phyloP scores from a whole-genome alignment of 495 filamentous ascomycete genomes.

The Filosporella fistucella region DNA sequence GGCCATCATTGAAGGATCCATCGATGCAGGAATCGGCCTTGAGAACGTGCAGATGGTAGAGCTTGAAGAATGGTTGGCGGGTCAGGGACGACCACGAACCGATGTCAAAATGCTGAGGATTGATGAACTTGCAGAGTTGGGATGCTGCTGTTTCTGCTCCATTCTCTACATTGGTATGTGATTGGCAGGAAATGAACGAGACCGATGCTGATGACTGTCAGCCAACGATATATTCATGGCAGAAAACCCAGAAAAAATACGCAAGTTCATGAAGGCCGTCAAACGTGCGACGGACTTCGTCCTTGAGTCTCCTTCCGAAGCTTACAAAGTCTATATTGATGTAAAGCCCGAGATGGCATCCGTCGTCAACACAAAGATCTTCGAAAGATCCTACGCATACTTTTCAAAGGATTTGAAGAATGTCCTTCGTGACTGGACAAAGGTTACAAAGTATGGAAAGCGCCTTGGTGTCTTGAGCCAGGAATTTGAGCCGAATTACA shows the following conservation, averaged over 20 bases:
- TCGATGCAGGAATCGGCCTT: constrained; percentile 66
- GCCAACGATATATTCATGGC: constrained; percentile 60
- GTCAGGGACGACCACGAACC: constrained; percentile 51
- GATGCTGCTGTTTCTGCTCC: constrained; percentile 73
- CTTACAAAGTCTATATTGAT: constrained; percentile 61
- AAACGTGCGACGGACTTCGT: constrained; percentile 66
- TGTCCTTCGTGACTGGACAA: constrained; percentile 61
- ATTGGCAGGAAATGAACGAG: too few relatives aligned
- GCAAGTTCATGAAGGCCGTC: constrained; percentile 57
- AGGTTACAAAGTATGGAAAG: constrained; percentile 67
- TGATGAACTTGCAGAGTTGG: constrained; percentile 65
- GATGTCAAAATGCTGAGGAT: constrained; percentile 73
- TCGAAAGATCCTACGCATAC: constrained; percentile 66
- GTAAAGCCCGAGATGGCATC: constrained; percentile 64
- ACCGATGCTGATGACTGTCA: not conserved
- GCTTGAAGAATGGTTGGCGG: constrained; percentile 61
- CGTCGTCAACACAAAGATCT: constrained; percentile 65
- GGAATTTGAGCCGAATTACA: constrained; percentile 61
- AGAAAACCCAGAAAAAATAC: constrained; percentile 52
- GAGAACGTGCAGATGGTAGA: constrained; percentile 75
- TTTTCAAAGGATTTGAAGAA: constrained; percentile 69
- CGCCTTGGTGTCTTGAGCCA: constrained; percentile 54
- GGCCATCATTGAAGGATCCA: constrained; percentile 59
- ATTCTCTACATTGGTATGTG: constrained; percentile 60
- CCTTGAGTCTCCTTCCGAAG: constrained; percentile 48